Evolutionary conservation across 495 filamentous ascomycete species (phyloP).

Genomic region (Trypethelium eluteriae): DNA sequence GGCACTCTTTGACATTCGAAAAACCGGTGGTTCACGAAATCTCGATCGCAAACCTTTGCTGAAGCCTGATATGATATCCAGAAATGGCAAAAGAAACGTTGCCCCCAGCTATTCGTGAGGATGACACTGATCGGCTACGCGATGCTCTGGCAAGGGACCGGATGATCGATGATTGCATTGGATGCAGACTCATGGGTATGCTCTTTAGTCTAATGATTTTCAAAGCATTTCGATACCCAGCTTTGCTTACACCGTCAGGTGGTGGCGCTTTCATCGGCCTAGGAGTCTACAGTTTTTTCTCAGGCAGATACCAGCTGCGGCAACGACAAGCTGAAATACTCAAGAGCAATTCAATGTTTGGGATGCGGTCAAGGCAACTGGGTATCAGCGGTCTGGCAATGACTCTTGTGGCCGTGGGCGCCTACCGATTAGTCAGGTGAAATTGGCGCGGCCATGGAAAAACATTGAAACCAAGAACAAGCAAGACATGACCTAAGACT

Average conservation of each 20-base stretch:
- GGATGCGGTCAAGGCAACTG: constrained; percentile 61
- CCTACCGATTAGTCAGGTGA: constrained; percentile 50
- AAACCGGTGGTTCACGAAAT: not conserved
- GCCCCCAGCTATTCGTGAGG: not conserved
- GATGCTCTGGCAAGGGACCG: constrained; percentile 23
- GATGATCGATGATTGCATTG: constrained; percentile 32
- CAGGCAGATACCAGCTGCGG: constrained; percentile 67
- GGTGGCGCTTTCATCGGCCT: constrained; percentile 81
- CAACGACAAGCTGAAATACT: constrained; percentile 62
- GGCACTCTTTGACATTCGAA: too few species aligned
- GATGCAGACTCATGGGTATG: constrained; percentile 37
- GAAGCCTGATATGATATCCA: not conserved
- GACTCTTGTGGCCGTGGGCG: constrained; percentile 60
- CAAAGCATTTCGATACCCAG: too few species aligned
- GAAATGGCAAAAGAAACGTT: not conserved
- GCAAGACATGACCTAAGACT: too few species aligned
- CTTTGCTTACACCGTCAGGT: constrained; percentile 42
- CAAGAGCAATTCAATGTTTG: constrained; percentile 62
- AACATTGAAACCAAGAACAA: too few species aligned
- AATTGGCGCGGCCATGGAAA: too few species aligned
- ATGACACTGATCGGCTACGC: not conserved
- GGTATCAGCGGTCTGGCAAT: constrained; percentile 67
- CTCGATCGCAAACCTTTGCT: not conserved
- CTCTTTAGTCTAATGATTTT: not conserved
- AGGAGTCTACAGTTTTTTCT: constrained; percentile 77